Evolutionary conservation across 2,329 filamentous ascomycete species (phyloP).

Genomic region (Exophiala calicioides): DNA sequence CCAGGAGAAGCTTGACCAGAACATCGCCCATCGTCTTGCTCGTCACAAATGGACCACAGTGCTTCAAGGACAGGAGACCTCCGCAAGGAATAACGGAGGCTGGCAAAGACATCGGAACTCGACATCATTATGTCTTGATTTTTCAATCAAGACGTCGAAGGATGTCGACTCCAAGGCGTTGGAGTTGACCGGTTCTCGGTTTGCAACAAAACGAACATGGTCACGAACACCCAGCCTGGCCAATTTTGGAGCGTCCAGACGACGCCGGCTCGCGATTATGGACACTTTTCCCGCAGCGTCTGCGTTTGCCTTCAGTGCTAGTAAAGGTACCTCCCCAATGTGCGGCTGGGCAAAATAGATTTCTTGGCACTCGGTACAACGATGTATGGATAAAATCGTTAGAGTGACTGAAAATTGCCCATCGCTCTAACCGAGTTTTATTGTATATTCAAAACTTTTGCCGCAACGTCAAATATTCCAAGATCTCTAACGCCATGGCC

Average conservation of each 20-base stretch:
- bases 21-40: conserved; percentile 44
- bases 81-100: conserved; percentile 39
- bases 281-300: neutral
- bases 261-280: conserved; percentile 5
- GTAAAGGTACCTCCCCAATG: too few species aligned
- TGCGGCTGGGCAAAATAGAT: too few species aligned
- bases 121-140: conserved; percentile 35
- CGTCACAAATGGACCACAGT: conserved; percentile 47
- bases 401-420: too few species aligned
- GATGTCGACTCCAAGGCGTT: conserved; percentile 34
- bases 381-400: too few species aligned
- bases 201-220: conserved; percentile 41
- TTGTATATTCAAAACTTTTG: too few species aligned
- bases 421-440: too few species aligned
- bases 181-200: conserved; percentile 37
- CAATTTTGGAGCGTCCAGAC: conserved; percentile 27
- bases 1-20: conserved; percentile 35
- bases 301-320: neutral
- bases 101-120: conserved; percentile 43
- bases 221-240: conserved; percentile 23
- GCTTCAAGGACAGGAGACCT: conserved; percentile 42
- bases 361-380: too few species aligned
- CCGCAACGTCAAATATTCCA: too few species aligned
- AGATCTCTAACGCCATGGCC: too few species aligned
- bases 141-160: conserved; percentile 44